phyloP scores from a whole-genome alignment of 139 green algal species.

The Gonium pectorale region DNA sequence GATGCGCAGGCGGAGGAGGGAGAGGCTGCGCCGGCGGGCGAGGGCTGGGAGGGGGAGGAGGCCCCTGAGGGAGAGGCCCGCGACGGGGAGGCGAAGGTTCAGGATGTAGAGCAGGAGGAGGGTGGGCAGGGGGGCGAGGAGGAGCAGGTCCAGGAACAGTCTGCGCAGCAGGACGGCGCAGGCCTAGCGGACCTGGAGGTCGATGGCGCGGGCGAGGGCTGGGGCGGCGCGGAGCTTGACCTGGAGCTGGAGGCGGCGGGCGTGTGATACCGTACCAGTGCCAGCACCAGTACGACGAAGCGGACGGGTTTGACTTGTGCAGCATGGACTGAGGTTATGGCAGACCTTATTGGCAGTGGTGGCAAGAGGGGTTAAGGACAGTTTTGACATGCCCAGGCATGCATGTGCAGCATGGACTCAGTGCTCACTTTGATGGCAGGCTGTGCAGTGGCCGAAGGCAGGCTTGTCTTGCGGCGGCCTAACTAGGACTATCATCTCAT shows the following conservation, averaged over 20 bases:
- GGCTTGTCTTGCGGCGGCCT: no score
- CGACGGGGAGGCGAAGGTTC: no score
- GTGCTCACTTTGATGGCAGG: no score
- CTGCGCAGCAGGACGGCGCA: no score
- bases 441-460: no score
- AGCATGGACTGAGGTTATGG: neutral
- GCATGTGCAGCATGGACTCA: no score
- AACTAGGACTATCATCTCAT: no score
- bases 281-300: neutral
- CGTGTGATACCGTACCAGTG: no score
- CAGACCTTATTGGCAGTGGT: neutral
- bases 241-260: neutral
- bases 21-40: no score
- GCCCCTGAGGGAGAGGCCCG: no score
- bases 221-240: slow-evolving; percentile 10
- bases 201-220: slow-evolving; percentile 2
- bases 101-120: no score
- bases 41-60: slow-evolving; percentile 24
- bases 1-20: neutral
- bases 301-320: neutral
- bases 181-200: no score
- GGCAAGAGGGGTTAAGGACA: neutral
- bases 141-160: neutral
- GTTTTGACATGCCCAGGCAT: neutral
- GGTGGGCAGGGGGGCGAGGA: neutral